Conservation (phyloP, 805 yeast species). For the Lachancea kluyveri region DNA sequence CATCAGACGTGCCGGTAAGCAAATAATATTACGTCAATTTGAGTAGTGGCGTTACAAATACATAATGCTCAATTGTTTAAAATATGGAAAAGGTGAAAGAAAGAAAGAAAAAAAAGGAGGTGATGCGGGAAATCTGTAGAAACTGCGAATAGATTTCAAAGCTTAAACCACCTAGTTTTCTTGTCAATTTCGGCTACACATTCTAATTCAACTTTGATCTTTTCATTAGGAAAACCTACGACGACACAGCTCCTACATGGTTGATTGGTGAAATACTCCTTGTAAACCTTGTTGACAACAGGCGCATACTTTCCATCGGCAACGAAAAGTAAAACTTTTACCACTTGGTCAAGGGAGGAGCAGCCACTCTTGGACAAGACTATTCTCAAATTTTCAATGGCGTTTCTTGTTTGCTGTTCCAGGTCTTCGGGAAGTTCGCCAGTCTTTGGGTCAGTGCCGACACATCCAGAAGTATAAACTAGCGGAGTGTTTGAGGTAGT, state of each 20-base stretch:
- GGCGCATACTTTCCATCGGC: constrained; percentile 37
- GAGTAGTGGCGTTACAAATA: too few species aligned
- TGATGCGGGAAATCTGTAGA: too few species aligned
- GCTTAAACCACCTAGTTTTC: constrained; percentile 8
- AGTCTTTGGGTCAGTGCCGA: constrained; percentile 37
- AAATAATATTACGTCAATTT: too few species aligned
- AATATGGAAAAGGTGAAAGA: too few species aligned
- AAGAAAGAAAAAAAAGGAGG: too few species aligned
- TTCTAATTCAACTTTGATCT: constrained; percentile 46
- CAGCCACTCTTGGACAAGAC: constrained; percentile 38
- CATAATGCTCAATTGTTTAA: too few species aligned
- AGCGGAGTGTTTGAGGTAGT: constrained; percentile 32
- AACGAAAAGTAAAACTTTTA: constrained; percentile 47
- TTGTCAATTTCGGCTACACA: constrained; percentile 32
- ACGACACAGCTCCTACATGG: constrained; percentile 52
- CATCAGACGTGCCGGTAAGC: too few species aligned
- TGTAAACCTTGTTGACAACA: constrained; percentile 41
- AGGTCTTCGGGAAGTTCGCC: constrained; percentile 39
- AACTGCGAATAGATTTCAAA: too few species aligned
- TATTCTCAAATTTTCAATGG: constrained; percentile 37
- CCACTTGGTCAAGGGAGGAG: constrained; percentile 38
- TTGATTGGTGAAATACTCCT: constrained; percentile 38
- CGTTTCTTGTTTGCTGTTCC: constrained; percentile 39
- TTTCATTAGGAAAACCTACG: constrained; percentile 45
- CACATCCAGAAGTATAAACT: constrained; percentile 45